Evolutionary conservation across 2,329 filamentous ascomycete genomes (phyloP).

Genomic region (Stemphylium lycopersici): DNA sequence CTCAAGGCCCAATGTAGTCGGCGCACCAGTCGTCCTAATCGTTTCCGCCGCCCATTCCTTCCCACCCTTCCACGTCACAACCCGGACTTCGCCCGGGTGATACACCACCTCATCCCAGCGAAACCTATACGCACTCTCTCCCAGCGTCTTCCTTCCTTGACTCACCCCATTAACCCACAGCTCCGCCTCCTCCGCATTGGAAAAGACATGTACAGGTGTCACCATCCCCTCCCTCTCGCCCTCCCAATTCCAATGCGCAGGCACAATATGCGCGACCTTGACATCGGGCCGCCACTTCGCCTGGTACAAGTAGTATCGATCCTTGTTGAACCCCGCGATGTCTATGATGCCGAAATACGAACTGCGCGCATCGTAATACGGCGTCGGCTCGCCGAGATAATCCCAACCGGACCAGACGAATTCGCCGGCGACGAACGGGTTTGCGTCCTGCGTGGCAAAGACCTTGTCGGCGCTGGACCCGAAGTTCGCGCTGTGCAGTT

Average conservation of each 20-base stretch:
- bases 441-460: too few species aligned
- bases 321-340: slow-evolving; percentile 63
- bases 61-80: too few species aligned
- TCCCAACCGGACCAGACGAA: slow-evolving; percentile 60
- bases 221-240: slow-evolving; percentile 54
- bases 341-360: slow-evolving; percentile 65
- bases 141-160: slow-evolving; percentile 49
- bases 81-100: slow-evolving; percentile 49
- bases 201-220: slow-evolving; percentile 63
- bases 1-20: too few species aligned
- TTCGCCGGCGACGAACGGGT: slow-evolving; percentile 59
- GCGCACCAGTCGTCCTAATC: too few species aligned
- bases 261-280: slow-evolving; percentile 58
- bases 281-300: slow-evolving; percentile 59
- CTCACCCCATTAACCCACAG: slow-evolving; percentile 60
- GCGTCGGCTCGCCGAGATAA: slow-evolving; percentile 59
- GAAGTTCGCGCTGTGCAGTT: too few species aligned
- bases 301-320: slow-evolving; percentile 63
- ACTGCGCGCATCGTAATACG: slow-evolving; percentile 56
- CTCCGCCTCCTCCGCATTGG: slow-evolving; percentile 60
- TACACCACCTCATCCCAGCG: slow-evolving; percentile 61
- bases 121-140: slow-evolving; percentile 54
- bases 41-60: too few species aligned
- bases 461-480: too few species aligned
- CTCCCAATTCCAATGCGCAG: slow-evolving; percentile 60